These are phyloP conservation scores for Fusarium praegraminearum DNA, from an alignment of 2,329 filamentous ascomycete genomes.

Conservation along the genomic window DNA sequence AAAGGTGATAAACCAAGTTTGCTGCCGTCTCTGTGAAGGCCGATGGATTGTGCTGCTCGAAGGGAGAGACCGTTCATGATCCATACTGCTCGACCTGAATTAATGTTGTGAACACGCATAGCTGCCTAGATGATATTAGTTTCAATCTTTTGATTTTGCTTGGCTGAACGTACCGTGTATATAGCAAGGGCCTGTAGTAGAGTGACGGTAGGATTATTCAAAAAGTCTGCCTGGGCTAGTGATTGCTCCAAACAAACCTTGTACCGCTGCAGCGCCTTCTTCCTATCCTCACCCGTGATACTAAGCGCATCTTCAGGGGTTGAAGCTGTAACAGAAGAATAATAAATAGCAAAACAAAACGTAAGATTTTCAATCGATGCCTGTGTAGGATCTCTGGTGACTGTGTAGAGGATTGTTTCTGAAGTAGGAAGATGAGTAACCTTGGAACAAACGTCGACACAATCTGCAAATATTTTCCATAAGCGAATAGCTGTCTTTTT, in stretches of 20 bases:
- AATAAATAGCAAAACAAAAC: constrained; percentile 64
- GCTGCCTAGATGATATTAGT: constrained; percentile 42
- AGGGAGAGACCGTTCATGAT: constrained; percentile 59
- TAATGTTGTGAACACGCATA: constrained; percentile 49
- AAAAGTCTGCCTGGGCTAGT: constrained; percentile 54
- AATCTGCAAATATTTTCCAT: constrained; percentile 49
- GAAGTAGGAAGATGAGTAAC: constrained; percentile 49
- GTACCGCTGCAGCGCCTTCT: constrained; percentile 45
- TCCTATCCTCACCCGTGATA: constrained; percentile 42
- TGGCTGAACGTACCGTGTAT: constrained; percentile 50
- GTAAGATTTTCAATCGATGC: constrained; percentile 50
- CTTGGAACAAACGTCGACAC: constrained; percentile 49
- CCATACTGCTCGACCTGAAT: constrained; percentile 52
- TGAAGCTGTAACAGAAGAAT: constrained; percentile 58
- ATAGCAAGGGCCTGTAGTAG: constrained; percentile 54
- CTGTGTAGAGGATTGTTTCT: constrained; percentile 51
- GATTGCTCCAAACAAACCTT: constrained; percentile 54
- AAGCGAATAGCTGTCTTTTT: constrained; percentile 47
- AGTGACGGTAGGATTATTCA: constrained; percentile 55
- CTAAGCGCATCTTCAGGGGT: constrained; percentile 52
- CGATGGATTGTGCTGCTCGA: constrained; percentile 62
- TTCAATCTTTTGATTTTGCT: neutral
- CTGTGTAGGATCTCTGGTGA: constrained; percentile 46
- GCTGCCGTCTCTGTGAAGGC: constrained; percentile 65
- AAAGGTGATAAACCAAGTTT: constrained; percentile 62